Base-by-base conservation (phyloP, 2,329 filamentous ascomycete species). In the Colletotrichum tofieldiae region DNA sequence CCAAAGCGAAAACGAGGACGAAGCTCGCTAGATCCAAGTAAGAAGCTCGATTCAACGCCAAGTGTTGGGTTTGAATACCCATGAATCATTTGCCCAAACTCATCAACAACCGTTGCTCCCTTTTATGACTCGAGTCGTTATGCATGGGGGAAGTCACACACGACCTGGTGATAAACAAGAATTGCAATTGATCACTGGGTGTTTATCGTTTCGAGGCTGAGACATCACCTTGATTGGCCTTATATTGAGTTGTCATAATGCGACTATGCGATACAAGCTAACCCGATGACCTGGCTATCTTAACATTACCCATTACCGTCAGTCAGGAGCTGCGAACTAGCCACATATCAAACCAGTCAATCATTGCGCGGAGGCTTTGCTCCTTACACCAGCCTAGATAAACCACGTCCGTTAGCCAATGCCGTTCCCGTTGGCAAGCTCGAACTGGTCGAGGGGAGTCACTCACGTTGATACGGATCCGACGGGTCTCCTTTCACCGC, bases 401-500 rank as follows among this genome's bases (percentile, higher is more conserved):
- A 11, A 6, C n/a, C 16, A n/a, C 14, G 2, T 1, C 3, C 74
- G 79, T 76, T n/a, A 47, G 43, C 3, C 16, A 11, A 9, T 5
- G 23, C 11, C 1, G 37, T 26, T 14, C 65, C 81, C 82, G 75
- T 74, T 84, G 20, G 20, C 32, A 77, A 73, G 9, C 26, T 18
- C 0, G 11, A 20, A 5, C 6, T n/a, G 16, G 5, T 20, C 5
- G n/a, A 9, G 20, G 11, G 23, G 0, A 39, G 6, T n/a, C 43
- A 58, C 69, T 65, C 18, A 72, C 69, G 69, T 14, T 72, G 69
- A 32, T 72, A 72, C 0, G 69, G 69, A 11, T 85, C 79, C 16
- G 83, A 76, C 52, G 82, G 76, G 75, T 93, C 88, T 3, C 83
- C 86, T 63, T 90, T 86, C 11, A 91, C 86, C 9, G 89, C 89